Evolutionary conservation across 208 protist genomes (phyloP).

Genomic region (Acanthamoeba sp.): DNA sequence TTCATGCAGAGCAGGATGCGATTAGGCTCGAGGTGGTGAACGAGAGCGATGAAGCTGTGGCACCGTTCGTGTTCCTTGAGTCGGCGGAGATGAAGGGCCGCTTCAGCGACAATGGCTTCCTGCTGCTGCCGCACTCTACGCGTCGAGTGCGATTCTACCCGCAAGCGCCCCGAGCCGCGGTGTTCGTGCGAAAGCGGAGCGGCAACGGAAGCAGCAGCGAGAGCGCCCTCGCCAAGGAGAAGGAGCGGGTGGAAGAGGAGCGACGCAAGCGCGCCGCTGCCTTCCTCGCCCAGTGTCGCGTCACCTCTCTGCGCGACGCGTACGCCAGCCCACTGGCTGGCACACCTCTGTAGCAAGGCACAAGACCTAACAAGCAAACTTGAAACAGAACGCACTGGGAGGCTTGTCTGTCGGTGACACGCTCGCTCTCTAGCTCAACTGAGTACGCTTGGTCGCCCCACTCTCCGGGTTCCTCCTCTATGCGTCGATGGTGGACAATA

Average conservation of each 20-base stretch:
- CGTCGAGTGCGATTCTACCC: slow-evolving; percentile 1
- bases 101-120: slow-evolving; percentile 45
- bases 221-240: background rate
- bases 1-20: background rate
- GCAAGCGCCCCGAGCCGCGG: background rate
- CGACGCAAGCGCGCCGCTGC: background rate
- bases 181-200: background rate
- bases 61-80: slow-evolving; percentile 15
- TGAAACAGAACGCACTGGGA: no score
- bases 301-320: background rate
- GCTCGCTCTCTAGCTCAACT: no score
- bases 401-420: no score
- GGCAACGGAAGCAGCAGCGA: background rate
- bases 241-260: background rate
- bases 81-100: background rate
- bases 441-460: no score
- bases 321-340: background rate
- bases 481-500: no score
- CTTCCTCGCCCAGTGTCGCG: background rate
- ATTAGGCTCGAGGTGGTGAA: background rate
- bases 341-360: no score
- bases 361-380: no score
- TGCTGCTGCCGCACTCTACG: background rate
- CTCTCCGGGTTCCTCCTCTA: no score
- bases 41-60: slow-evolving; percentile 17